These are phyloP conservation scores for Arthromyces matolae DNA, from an alignment of 768 basidiomycete genomes.

Conservation along the genomic window DNA sequence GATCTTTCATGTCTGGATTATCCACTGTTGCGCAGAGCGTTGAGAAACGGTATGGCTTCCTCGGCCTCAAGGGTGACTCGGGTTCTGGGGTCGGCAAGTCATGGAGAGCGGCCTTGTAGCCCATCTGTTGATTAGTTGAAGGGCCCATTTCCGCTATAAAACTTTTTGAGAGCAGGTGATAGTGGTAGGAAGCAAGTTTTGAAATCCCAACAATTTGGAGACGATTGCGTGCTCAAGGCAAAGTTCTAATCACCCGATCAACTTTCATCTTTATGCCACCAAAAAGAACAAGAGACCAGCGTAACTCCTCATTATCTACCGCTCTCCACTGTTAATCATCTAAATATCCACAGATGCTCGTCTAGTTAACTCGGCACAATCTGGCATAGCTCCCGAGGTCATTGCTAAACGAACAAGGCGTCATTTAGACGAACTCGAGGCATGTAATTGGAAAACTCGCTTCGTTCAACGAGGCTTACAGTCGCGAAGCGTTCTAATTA, in stretches of 20 bases:
- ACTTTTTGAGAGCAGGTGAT: too few relatives aligned
- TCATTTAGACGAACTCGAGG: conserved; percentile 86
- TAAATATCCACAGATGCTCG: conserved; percentile 36
- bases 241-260: conserved; percentile 16
- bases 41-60: conserved; percentile 84
- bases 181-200: conserved; percentile 3
- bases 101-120: conserved; percentile 31
- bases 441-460: conserved; percentile 22
- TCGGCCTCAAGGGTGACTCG: conserved; percentile 63
- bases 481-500: conserved; percentile 69
- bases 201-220: neutral
- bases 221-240: conserved; percentile 25
- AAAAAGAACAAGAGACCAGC: conserved; percentile 45
- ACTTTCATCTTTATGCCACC: conserved; percentile 36
- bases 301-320: conserved; percentile 26
- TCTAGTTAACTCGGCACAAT: conserved; percentile 41
- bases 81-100: conserved; percentile 81
- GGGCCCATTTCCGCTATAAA: conserved; percentile 37
- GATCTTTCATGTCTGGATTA: conserved; percentile 89
- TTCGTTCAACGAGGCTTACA: conserved; percentile 9
- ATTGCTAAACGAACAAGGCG: conserved; percentile 72
- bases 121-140: conserved; percentile 34
- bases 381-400: conserved; percentile 55
- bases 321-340: conserved; percentile 5
- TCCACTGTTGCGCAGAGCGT: conserved; percentile 90